phyloP scores from a whole-genome alignment of 2,329 filamentous ascomycete species.

The Macrophomina tecta region DNA sequence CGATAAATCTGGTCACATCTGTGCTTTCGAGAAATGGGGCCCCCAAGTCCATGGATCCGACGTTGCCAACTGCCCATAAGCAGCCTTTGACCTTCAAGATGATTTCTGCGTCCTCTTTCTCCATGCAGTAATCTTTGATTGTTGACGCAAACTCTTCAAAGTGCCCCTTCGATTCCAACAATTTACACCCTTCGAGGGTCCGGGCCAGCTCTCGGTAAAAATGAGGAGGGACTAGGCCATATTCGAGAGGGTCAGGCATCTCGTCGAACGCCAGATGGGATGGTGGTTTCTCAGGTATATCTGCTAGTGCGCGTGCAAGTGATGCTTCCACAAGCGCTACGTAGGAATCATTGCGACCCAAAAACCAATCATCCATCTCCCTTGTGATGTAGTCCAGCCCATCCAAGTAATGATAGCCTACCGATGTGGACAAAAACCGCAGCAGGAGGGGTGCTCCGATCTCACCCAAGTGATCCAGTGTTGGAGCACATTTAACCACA shows the following conservation, averaged over 20 bases:
- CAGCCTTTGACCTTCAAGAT: conserved; percentile 96
- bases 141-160: conserved; percentile 92
- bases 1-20: conserved; percentile 85
- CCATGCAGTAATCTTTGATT: conserved; percentile 85
- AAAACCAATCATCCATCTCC: conserved; percentile 99
- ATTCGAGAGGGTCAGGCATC: conserved; percentile 54
- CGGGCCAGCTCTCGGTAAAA: conserved; percentile 96
- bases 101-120: conserved; percentile 81
- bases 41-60: conserved; percentile 96
- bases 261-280: conserved; percentile 49
- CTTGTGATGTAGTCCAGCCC: conserved; percentile 98
- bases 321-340: conserved; percentile 95
- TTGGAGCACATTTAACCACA: conserved; percentile 93
- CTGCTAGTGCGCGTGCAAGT: conserved; percentile 81
- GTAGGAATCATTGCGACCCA: conserved; percentile 96
- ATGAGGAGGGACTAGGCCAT: conserved; percentile 81
- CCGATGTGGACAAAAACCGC: conserved; percentile 92
- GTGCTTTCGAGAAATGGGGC: conserved; percentile 91
- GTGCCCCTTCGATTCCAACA: conserved; percentile 91
- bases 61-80: conserved; percentile 96
- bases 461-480: conserved; percentile 92
- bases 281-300: conserved; percentile 63
- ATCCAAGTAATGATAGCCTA: conserved; percentile 96
- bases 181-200: conserved; percentile 87
- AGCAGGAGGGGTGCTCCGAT: conserved; percentile 92